phyloP scores from a whole-genome alignment of 2,329 filamentous ascomycete species.

The Diaporthe sp. region DNA sequence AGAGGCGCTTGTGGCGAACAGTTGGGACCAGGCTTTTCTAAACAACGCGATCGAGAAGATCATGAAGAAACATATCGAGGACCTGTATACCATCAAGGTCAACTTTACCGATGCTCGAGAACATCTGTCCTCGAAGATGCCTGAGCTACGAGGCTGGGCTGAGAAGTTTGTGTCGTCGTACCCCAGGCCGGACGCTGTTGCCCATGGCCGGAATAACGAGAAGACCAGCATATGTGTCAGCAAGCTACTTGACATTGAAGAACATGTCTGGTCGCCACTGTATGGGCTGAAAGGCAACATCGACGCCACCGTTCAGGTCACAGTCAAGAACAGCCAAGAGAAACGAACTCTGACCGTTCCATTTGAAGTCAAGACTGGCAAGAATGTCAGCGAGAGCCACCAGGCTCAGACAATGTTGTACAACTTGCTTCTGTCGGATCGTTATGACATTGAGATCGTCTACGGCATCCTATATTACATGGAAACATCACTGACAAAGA shows the following conservation, averaged over 20 bases:
- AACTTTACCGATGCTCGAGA: constrained; percentile 78
- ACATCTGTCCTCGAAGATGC: constrained; percentile 85
- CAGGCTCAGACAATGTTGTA: constrained; percentile 95
- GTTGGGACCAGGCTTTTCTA: constrained; percentile 80
- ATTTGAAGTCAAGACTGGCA: constrained; percentile 95
- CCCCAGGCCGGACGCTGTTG: constrained; percentile 74
- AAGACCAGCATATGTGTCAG: constrained; percentile 86
- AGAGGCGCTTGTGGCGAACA: constrained; percentile 83
- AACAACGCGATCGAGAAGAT: constrained; percentile 73
- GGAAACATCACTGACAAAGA: constrained; percentile 86
- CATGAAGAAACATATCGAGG: constrained; percentile 84
- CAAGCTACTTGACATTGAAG: constrained; percentile 95
- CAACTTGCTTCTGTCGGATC: constrained; percentile 89
- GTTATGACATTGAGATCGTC: constrained; percentile 91
- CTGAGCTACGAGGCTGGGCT: constrained; percentile 86
- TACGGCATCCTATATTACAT: constrained; percentile 96
- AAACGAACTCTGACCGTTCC: constrained; percentile 82
- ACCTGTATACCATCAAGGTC: constrained; percentile 88
- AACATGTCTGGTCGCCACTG: constrained; percentile 98
- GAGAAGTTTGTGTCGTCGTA: constrained; percentile 78
- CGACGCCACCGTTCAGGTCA: constrained; percentile 93
- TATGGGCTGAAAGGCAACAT: constrained; percentile 98
- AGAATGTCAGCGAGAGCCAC: constrained; percentile 83
- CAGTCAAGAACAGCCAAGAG: constrained; percentile 77
- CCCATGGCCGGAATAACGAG: constrained; percentile 82